Conservation (phyloP, 768 basidiomycete genomes). For the Xerocomellus dryophilus region DNA sequence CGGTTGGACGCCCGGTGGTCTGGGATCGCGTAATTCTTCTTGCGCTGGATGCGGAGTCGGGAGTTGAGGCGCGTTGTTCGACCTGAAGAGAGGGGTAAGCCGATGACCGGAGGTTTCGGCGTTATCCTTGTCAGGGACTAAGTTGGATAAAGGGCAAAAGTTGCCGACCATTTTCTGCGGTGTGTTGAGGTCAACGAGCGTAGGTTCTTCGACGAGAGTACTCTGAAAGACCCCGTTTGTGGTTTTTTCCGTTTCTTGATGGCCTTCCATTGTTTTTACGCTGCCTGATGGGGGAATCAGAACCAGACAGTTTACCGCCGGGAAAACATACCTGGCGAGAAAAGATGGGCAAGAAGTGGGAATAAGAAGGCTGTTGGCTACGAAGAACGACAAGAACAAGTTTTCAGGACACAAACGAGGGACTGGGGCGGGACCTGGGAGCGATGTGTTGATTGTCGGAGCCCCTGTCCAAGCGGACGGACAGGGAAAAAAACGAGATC, state of each 20-base stretch:
- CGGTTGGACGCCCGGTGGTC: slow-evolving; percentile 33
- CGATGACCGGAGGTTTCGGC: slow-evolving; percentile 29
- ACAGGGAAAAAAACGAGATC: slow-evolving; percentile 38
- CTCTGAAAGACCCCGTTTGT: slow-evolving; percentile 7
- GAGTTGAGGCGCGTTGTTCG: slow-evolving; percentile 19
- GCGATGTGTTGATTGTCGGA: slow-evolving; percentile 36
- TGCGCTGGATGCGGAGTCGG: slow-evolving; percentile 24
- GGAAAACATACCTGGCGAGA: slow-evolving; percentile 14
- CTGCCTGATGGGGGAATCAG: slow-evolving; percentile 31
- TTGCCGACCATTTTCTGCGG: slow-evolving; percentile 31
- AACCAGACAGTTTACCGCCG: neutral
- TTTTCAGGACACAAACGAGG: slow-evolving; percentile 16
- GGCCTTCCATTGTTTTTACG: slow-evolving; percentile 33
- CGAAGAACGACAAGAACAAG: slow-evolving; percentile 8
- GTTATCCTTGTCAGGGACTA: slow-evolving; percentile 25
- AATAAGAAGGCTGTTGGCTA: slow-evolving; percentile 1
- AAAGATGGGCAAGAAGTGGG: neutral
- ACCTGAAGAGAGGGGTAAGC: slow-evolving; percentile 24
- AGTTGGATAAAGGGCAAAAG: slow-evolving; percentile 31
- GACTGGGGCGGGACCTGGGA: slow-evolving; percentile 15
- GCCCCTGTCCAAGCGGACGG: slow-evolving; percentile 35
- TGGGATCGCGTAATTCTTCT: slow-evolving; percentile 34
- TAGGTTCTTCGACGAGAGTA: slow-evolving; percentile 17
- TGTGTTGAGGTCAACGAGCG: slow-evolving; percentile 25
- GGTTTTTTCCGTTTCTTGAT: slow-evolving; percentile 24